Evolutionary conservation across 306 rosid genomes (phyloP).

Genomic region (Cicer pinnatifidum): DNA sequence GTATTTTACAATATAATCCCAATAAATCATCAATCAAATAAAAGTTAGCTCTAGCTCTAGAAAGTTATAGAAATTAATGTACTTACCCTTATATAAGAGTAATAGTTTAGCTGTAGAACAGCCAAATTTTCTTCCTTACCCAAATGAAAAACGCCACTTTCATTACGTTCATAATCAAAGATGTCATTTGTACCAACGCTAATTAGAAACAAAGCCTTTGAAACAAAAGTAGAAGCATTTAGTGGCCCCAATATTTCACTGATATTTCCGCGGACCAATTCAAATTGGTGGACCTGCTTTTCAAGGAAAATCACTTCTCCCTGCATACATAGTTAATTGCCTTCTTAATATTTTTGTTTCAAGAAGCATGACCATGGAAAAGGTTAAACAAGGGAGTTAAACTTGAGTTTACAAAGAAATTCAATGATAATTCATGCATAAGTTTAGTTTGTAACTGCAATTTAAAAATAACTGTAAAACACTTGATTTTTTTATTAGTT

Average conservation of each 20-base stretch:
- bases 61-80: background rate
- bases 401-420: no score
- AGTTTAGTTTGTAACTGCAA: no score
- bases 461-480: no score
- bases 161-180: slow-evolving; percentile 42
- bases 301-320: slow-evolving; percentile 44
- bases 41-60: no score
- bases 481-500: no score
- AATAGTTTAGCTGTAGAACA: slow-evolving; percentile 29
- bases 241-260: slow-evolving; percentile 31
- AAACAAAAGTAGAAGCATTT: slow-evolving; percentile 13
- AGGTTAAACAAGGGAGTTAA: no score
- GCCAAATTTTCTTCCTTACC: slow-evolving; percentile 27
- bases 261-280: slow-evolving; percentile 34
- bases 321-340: slow-evolving; percentile 38
- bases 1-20: slow-evolving; percentile 11
- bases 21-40: background rate
- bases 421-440: no score
- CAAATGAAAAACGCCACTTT: background rate
- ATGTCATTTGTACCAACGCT: slow-evolving; percentile 60
- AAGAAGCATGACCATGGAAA: no score
- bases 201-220: slow-evolving; percentile 54
- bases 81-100: slow-evolving; percentile 44
- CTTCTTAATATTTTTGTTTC: no score
- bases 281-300: slow-evolving; percentile 57